These are phyloP conservation scores for Protomyces inundatus DNA, from an alignment of 1,139 yeast genomes.

Conservation along the genomic window DNA sequence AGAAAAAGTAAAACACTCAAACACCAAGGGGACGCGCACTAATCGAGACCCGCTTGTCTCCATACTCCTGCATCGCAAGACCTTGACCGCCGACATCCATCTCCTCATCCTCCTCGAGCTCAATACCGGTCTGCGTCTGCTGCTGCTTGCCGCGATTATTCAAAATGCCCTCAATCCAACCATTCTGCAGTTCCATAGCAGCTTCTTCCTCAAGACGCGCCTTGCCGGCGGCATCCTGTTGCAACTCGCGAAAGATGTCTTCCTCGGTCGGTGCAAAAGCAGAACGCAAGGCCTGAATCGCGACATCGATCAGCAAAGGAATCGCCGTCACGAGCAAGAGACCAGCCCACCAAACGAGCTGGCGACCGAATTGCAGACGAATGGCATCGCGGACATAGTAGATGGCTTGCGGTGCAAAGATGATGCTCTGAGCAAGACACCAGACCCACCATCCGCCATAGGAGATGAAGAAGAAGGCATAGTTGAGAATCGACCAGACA, in stretches of 20 bases:
- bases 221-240: constrained; percentile 62
- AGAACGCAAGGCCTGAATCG: constrained; percentile 54
- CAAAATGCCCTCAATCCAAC: constrained; percentile 50
- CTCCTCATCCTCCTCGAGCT: neutral
- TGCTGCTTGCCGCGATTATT: neutral
- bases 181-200: constrained; percentile 64
- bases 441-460: constrained; percentile 84
- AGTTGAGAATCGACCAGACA: constrained; percentile 65
- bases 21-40: neutral
- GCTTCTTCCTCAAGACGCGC: constrained; percentile 68
- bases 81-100: neutral
- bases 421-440: constrained; percentile 68
- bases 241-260: constrained; percentile 71
- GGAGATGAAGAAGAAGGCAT: constrained; percentile 65
- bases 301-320: constrained; percentile 61
- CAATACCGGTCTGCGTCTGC: neutral
- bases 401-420: constrained; percentile 58
- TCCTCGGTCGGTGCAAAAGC: constrained; percentile 66
- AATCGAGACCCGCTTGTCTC: neutral
- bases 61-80: neutral
- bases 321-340: constrained; percentile 48
- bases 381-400: constrained; percentile 72
- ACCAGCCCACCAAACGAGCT: constrained; percentile 80
- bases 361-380: constrained; percentile 65
- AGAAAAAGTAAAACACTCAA: too few species aligned